Evolutionary conservation across 352 stramenopile genomes (phyloP).

Genomic region (Plasmopara halstedii): DNA sequence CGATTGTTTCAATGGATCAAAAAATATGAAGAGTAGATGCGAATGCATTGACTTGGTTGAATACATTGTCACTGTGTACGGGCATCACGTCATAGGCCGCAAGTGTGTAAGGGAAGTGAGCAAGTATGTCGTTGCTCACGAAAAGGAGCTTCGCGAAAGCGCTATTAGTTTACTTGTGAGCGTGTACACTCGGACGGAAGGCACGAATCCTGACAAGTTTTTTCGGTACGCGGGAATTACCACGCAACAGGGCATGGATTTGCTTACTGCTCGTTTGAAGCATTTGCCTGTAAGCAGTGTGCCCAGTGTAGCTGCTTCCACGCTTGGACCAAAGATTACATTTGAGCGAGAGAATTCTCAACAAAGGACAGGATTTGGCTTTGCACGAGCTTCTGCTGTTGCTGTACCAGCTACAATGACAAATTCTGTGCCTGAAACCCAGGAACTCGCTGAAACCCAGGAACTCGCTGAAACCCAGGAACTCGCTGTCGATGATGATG

Average conservation of each 20-base stretch:
- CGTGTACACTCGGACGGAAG: conserved; percentile 60
- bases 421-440: background rate
- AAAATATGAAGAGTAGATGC: conserved; percentile 82
- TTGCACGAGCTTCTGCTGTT: conserved; percentile 14
- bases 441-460: too few species aligned
- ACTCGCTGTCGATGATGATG: conserved; percentile 36
- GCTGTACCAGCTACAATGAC: conserved; percentile 3
- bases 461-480: too few species aligned
- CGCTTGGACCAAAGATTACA: conserved; percentile 3
- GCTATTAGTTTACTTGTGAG: conserved; percentile 60
- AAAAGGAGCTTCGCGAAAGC: conserved; percentile 80
- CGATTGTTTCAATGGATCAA: conserved; percentile 78
- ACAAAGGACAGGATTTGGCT: conserved; percentile 22
- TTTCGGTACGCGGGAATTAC: conserved; percentile 65
- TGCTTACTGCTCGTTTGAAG: conserved; percentile 68
- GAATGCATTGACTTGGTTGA: conserved; percentile 81
- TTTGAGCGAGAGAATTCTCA: conserved; percentile 6
- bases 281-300: conserved; percentile 49
- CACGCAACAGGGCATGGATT: conserved; percentile 74
- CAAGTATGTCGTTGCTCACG: conserved; percentile 67
- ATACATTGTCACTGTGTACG: conserved; percentile 57
- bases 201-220: conserved; percentile 65
- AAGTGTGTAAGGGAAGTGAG: conserved; percentile 72
- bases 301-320: conserved; percentile 6
- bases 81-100: conserved; percentile 58